Percentiles rank a stretch among this genome's conserved stretches.
Conservation (phyloP, 2,329 filamentous ascomycete genomes). For the Alternaria solani region DNA sequence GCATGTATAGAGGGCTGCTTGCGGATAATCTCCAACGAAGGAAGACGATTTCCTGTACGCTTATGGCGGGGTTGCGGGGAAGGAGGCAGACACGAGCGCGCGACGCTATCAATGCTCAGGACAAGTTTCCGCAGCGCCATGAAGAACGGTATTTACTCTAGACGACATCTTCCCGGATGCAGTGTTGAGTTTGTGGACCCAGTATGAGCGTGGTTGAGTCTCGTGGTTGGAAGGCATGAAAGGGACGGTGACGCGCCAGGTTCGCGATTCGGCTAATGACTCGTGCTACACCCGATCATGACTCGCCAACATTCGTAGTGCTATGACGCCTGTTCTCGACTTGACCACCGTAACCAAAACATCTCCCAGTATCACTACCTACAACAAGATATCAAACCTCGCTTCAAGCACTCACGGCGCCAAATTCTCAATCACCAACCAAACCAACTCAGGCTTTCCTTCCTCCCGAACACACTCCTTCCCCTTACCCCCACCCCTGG, state of each 20-base stretch:
- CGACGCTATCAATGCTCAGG: neutral
- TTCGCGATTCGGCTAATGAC: neutral
- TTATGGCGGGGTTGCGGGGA: conserved; percentile 2
- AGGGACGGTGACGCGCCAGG: neutral
- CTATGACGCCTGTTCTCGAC: neutral
- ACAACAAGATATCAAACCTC: neutral
- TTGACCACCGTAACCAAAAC: neutral
- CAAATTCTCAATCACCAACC: conserved; percentile 45
- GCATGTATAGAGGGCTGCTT: conserved; percentile 14
- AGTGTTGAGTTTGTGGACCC: neutral
- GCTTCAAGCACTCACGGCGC: conserved; percentile 2
- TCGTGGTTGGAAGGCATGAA: neutral
- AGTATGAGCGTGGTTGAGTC: neutral
- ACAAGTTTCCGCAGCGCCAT: neutral
- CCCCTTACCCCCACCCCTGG: neutral
- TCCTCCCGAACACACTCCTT: neutral
- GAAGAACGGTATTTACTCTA: too few relatives aligned
- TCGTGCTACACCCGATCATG: neutral
- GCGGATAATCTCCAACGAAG: conserved; percentile 4
- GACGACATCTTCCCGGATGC: neutral
- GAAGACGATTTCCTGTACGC: conserved; percentile 5
- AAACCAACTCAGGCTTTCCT: conserved; percentile 28
- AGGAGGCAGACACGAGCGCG: neutral
- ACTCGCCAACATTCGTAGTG: neutral
- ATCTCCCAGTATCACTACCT: neutral